Evolutionary conservation across 2,329 filamentous ascomycete species (phyloP).

Genomic region (Verticillium albo-atrum): DNA sequence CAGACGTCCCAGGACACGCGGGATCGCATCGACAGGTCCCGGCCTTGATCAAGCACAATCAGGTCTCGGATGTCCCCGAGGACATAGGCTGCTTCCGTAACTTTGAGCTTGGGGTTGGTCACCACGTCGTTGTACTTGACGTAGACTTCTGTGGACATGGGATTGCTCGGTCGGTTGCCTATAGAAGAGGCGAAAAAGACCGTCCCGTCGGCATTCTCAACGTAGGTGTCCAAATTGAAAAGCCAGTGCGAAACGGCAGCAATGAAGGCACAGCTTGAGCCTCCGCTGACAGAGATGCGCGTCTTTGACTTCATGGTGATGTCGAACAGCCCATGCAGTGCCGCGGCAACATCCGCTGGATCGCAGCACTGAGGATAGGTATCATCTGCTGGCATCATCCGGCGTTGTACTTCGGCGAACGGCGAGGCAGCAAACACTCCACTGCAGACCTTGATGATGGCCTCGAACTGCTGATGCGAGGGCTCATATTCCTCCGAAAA

Average conservation of each 20-base stretch:
- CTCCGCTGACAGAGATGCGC: background rate
- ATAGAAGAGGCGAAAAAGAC: background rate
- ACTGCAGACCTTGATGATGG: background rate
- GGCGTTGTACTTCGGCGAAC: background rate
- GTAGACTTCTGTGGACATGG: background rate
- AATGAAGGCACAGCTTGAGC: background rate
- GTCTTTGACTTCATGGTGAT: background rate
- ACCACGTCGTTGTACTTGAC: background rate
- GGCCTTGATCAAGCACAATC: background rate
- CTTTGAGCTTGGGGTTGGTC: background rate
- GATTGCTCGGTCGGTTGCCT: background rate
- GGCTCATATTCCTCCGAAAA: background rate
- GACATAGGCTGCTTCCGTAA: background rate
- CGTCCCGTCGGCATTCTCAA: background rate
- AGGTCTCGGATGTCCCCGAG: background rate
- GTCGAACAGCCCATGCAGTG: background rate
- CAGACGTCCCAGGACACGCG: background rate
- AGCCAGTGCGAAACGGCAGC: background rate
- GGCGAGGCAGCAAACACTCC: background rate
- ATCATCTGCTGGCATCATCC: background rate
- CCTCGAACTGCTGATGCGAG: background rate
- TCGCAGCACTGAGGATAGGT: background rate
- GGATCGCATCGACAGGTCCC: background rate
- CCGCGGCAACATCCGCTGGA: background rate
- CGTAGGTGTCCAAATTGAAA: background rate